Base-by-base conservation (phyloP, 495 filamentous ascomycete species). In the Penicillium goetzii region DNA sequence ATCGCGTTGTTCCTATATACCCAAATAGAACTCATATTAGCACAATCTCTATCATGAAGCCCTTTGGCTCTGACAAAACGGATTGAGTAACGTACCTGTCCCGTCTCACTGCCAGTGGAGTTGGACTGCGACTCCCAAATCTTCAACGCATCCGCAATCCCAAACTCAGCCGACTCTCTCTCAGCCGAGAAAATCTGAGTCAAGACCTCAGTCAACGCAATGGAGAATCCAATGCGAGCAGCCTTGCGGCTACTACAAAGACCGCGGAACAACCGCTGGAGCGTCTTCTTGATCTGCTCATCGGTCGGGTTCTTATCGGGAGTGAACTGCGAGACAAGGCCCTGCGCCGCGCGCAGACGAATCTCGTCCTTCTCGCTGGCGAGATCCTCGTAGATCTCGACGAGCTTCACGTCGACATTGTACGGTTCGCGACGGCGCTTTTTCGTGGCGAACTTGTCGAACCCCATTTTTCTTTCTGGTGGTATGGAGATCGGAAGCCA, bases 201-300 rank as follows among this genome's bases (percentile, higher is more conserved):
- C 41, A 96, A 71, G 59, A 96, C 80, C 76, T 97, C 94, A 0
- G 93, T 90, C 65, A 98, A 76, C 2, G 94, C 92, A 60, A 97
- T 80, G 40, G 91, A 96, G 72, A 95, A 97, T n/a, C 95, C 95
- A 59, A 93, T 76, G 28, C 95, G 84, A 33, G 94, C 92, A 15
- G 91, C 93, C 78, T 97, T 96, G 25, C 91, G 86, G 49, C 92
- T 89, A 70, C 92, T 97, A 58, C 93, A 92, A 28, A 99, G 85
- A 40, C 95, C 95, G 50, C 91, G 87, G 68, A 97, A 91, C 15
- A 99, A 81, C 34, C 93, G 81, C 62, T 78, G 78, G 38, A 90
- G 69, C 0, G 71, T 68, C 64, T 81, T 80, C 57, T 74, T 67
- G 34, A 83, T 71, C 61, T 80, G 75, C 12, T 80, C 79, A 60